phyloP scores from a whole-genome alignment of 1,284 basidiomycete species.

The Melampsora americana region DNA sequence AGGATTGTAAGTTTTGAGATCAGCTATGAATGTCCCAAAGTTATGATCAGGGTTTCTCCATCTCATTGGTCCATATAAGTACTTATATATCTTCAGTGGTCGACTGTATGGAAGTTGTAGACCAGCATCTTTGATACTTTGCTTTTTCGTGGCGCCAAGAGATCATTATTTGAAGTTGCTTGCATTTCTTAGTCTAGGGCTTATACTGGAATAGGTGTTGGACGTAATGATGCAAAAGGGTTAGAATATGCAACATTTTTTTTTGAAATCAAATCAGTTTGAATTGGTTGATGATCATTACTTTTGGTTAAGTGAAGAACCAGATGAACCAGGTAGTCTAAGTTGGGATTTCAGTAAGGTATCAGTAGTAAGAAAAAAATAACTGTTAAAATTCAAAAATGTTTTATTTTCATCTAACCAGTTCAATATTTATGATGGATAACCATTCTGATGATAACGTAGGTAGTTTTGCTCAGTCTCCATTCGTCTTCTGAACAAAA shows the following conservation, averaged over 20 bases:
- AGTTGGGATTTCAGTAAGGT: constrained; percentile 47
- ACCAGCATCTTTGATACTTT: too few species aligned
- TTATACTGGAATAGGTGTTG: constrained; percentile 47
- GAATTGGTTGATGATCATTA: constrained; percentile 43
- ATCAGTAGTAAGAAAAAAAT: neutral
- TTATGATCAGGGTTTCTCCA: too few species aligned
- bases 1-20: too few species aligned
- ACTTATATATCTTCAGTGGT: too few species aligned
- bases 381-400: constrained; percentile 22
- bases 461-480: constrained; percentile 27
- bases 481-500: too few species aligned
- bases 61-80: too few species aligned
- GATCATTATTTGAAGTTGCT: too few species aligned
- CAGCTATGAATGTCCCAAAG: too few species aligned
- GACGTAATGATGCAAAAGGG: constrained; percentile 47
- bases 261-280: constrained; percentile 46
- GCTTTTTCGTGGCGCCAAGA: too few species aligned
- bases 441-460: constrained; percentile 50
- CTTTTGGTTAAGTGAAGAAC: constrained; percentile 49
- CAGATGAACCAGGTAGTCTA: constrained; percentile 45
- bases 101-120: too few species aligned
- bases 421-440: constrained; percentile 45
- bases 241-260: constrained; percentile 48
- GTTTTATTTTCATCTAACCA: constrained; percentile 28
- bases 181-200: too few species aligned